Evolutionary conservation across 177 flowering plant genomes (phyloP), one percentile per base, ranked within the genome.

Genomic region (Vitis hybrid): DNA sequence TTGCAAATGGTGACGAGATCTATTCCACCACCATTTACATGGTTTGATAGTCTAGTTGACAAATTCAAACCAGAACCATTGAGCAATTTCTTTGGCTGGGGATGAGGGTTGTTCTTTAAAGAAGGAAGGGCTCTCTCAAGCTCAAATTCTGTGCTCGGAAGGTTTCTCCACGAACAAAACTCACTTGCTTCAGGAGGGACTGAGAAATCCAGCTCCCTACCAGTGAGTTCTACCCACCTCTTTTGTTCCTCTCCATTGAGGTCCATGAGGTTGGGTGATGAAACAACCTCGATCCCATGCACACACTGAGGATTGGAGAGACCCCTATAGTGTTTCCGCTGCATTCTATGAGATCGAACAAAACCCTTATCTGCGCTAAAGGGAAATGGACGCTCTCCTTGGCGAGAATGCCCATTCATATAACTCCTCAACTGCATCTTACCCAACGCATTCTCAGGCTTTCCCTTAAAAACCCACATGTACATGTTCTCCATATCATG

Each of bases 401-500:
- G 70, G 3, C 79, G 72, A 52, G 75, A 76, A 59, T 72, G 75
- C 40, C 79, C 79, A 60, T 76, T 72, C 75, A 76, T 76, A 62
- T 68, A 76, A 64, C 79, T 76, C 71, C 75, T 76, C 66, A 76
- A 17, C 68, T 76, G 79, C 79, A 76, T 76, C 70, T 72, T 76
- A 52, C 79, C 79, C 56, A 76, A 55, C 4, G 79, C 79, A 71
- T 76, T 76, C 69, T 76, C 79, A 18, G 79, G 79, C 56, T 75
- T 71, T 14, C 68, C 75, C 75, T 76, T 71, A 54, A 76, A 76
- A 15, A 72, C 75, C 79, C 79, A 76, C 79, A 76, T 76, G 70
- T 76, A 76, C 75, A 76, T 76, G 58, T 76, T 76, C 72, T 76
- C 79, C 79, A 76, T 76, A 46, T 76, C 79, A 65, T 76, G 79